Conservation (phyloP, 192 early-diverging fungal genomes). For the Backusella parvicylindrica region DNA sequence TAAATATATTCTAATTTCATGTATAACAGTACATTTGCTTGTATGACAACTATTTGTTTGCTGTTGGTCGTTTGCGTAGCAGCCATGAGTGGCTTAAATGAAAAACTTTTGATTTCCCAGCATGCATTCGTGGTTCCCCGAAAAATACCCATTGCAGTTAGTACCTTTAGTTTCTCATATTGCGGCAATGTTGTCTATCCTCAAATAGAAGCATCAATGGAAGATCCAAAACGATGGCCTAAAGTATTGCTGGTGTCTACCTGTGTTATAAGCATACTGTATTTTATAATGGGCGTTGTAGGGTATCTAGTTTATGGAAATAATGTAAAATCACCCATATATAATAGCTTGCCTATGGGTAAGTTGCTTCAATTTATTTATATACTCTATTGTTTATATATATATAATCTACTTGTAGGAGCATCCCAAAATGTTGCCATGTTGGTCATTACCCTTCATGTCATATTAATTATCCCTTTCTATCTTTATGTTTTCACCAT, state of each 20-base stretch:
- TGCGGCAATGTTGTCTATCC: conserved; percentile 80
- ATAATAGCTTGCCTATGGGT: conserved; percentile 65
- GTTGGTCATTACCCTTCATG: conserved; percentile 74
- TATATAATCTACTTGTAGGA: conserved; percentile 23
- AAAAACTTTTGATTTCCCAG: conserved; percentile 31
- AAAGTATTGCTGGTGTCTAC: conserved; percentile 63
- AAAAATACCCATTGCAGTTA: conserved; percentile 75
- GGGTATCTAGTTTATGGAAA: conserved; percentile 75
- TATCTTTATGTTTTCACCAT: conserved; percentile 69
- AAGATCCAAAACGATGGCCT: conserved; percentile 63
- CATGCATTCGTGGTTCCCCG: conserved; percentile 37
- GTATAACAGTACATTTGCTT: conserved; percentile 67
- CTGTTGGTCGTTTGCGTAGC: conserved; percentile 66
- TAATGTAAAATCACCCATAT: conserved; percentile 62
- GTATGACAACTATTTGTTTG: conserved; percentile 67
- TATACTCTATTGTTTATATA: conserved; percentile 39
- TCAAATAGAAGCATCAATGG: conserved; percentile 80
- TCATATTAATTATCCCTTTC: conserved; percentile 73
- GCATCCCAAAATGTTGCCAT: conserved; percentile 55
- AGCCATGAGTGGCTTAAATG: conserved; percentile 46
- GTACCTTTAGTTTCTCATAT: conserved; percentile 79
- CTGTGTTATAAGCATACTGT: conserved; percentile 62
- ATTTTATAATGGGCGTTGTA: conserved; percentile 61
- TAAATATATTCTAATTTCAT: conserved; percentile 16
- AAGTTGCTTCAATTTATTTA: conserved; percentile 29